Evolutionary conservation across 192 early-diverging fungal genomes (phyloP).

Genomic region (Chytriomyces sp.): DNA sequence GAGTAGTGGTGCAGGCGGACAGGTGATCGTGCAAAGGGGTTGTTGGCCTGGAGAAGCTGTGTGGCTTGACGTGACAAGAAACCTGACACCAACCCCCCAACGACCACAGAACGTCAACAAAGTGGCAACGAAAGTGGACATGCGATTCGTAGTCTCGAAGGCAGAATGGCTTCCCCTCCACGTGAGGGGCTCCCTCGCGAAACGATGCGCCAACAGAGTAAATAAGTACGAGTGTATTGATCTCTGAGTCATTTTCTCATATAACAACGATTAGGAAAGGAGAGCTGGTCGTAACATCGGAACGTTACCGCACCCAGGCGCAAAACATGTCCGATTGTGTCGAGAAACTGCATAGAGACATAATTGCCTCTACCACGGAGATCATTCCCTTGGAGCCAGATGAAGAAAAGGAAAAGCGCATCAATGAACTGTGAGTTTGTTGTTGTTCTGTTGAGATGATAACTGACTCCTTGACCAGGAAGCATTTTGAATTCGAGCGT

Average conservation of each 20-base stretch:
- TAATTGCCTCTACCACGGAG: slow-evolving; percentile 9
- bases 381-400: slow-evolving; percentile 27
- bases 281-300: slow-evolving; percentile 30
- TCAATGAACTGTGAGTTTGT: slow-evolving; percentile 36
- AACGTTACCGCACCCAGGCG: slow-evolving; percentile 34
- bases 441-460: not conserved
- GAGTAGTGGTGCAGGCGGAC: slow-evolving; percentile 32
- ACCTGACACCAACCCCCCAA: no score
- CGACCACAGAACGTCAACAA: slow-evolving; percentile 51
- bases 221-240: no score
- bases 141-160: slow-evolving; percentile 28
- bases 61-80: no score
- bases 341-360: slow-evolving; percentile 19
- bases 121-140: slow-evolving; percentile 40
- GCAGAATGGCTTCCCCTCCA: slow-evolving; percentile 31
- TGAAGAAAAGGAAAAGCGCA: slow-evolving; percentile 32
- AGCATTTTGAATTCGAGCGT: slow-evolving; percentile 13
- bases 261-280: slow-evolving; percentile 36
- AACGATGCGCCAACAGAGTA: no score
- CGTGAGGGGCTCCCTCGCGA: not conserved
- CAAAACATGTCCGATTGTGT: slow-evolving; percentile 32
- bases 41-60: no score
- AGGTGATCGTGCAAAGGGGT: no score
- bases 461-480: not conserved
- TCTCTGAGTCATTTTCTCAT: not conserved